Percentiles rank a stretch among this genome's conserved stretches.
Conservation (phyloP, 345 rosid genomes). For the Salix purpurea region DNA sequence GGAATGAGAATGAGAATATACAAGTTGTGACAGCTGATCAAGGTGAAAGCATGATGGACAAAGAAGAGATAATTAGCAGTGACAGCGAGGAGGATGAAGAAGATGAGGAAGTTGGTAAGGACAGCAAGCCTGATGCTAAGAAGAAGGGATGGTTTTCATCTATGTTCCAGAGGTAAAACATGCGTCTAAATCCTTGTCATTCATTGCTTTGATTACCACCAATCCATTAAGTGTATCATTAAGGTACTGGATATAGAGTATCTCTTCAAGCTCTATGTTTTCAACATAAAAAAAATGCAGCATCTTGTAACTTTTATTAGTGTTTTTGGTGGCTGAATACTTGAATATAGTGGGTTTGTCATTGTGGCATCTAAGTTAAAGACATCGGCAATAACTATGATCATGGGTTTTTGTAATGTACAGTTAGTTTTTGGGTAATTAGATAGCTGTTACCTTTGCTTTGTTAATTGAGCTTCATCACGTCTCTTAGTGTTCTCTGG, state of each 20-base stretch:
- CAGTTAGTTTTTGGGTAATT: not conserved
- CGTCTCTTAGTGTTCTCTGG: not conserved
- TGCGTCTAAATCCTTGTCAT: not conserved
- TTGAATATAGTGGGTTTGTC: not conserved
- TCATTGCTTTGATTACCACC: not conserved
- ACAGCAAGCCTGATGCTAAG: conserved; percentile 65
- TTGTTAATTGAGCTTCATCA: not conserved
- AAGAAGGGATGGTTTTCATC: conserved; percentile 96
- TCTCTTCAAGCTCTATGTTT: not conserved
- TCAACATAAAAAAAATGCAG: not conserved
- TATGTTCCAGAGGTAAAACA: conserved; percentile 81
- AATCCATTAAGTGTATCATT: not conserved
- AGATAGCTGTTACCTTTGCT: not conserved
- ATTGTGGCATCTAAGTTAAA: not conserved
- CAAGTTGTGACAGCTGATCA: conserved; percentile 71
- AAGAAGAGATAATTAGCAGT: conserved; percentile 81
- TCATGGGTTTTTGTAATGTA: not conserved
- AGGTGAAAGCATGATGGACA: conserved; percentile 99
- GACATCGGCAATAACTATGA: not conserved
- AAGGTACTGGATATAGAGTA: not conserved
- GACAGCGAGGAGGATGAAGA: conserved; percentile 83
- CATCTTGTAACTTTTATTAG: not conserved
- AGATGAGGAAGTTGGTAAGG: conserved; percentile 49
- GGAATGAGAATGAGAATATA: conserved; percentile 32
- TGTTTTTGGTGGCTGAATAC: not conserved